Conservation (phyloP, 108 stramenopile genomes). For the Conticribra guillardii region DNA sequence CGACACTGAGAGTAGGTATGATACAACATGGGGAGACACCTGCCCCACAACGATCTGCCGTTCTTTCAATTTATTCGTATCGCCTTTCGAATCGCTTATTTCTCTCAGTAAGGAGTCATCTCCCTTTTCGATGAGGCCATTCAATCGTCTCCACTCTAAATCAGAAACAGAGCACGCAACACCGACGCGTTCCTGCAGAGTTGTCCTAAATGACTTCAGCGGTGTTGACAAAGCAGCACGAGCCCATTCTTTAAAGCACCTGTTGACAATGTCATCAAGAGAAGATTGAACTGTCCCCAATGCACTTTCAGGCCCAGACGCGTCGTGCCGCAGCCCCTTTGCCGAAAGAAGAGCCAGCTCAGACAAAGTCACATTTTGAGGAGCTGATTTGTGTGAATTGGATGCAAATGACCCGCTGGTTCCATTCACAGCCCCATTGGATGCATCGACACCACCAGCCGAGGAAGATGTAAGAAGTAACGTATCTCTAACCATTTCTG, state of each 20-base stretch:
- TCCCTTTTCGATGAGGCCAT: constrained; percentile 41
- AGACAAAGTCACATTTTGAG: constrained; percentile 77
- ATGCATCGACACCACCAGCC: constrained; percentile 14
- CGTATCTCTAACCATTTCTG: constrained; percentile 88
- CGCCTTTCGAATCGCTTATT: constrained; percentile 26
- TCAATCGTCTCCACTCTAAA: constrained; percentile 68
- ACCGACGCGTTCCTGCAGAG: constrained; percentile 47
- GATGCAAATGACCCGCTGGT: constrained; percentile 16
- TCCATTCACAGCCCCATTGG: constrained; percentile 9
- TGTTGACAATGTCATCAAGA: constrained; percentile 70
- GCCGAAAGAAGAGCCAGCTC: constrained; percentile 86
- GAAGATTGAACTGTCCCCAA: constrained; percentile 85
- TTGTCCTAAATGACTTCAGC: constrained; percentile 35
- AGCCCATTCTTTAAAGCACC: constrained; percentile 81
- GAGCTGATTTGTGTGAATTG: constrained; percentile 36
- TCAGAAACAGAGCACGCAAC: constrained; percentile 60
- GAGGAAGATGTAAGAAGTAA: constrained; percentile 57
- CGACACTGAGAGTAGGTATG: constrained; percentile 67
- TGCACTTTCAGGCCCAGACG: constrained; percentile 72
- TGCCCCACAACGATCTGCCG: constrained; percentile 48
- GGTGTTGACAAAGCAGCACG: constrained; percentile 54
- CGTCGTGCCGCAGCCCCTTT: constrained; percentile 80
- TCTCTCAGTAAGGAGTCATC: constrained; percentile 32
- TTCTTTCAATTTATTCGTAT: constrained; percentile 18
- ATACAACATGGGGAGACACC: constrained; percentile 74